Base-by-base conservation (phyloP, 371 early-diverging fungal species). In the Lichtheimia ramosa region DNA sequence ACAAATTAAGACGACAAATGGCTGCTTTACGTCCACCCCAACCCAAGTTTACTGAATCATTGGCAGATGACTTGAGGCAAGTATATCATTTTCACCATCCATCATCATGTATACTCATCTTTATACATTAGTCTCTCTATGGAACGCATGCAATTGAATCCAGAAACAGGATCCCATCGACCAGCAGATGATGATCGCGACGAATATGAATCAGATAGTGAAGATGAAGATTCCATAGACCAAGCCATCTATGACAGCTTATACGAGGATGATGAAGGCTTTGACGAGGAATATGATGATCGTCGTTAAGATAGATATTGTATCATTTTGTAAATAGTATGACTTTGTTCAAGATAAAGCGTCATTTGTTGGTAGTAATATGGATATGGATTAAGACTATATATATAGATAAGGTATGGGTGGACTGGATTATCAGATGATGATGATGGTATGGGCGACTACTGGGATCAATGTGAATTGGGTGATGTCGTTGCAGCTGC, bases 211-310 rank as follows among this genome's bases (percentile, higher is more conserved):
- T 57, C 60, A 15, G 64, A 68, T 18, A 66, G 66, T 10, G 65
- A 58, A 3, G 53, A 61, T 5, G 56, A 61, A 13, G 59, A 59
- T 42, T 58, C 65, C 5, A 59, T 64, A 40, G 68, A 61, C 43
- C 63, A 65, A 40, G 64, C 62, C 12, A 28, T 59, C n/a, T 59
- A 62, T 62, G 56, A 55, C 53, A 48, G 54, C 23, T 25, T 61
- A 40, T 67, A 61, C 42, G 73, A 61, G 27, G 72, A 74, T 25
- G 75, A 75, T 55, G 75, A 75, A 55, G 75, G 72, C 1, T 75
- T 67, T 54, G 73, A 73, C 5, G 75, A 74, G 48, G 73, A 69
- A 34, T 34, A 34, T 2, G 34, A 34, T 10, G 34, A 34, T 34
- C 34, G 34, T 34, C 34, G 34, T 34, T 34, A 34, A 34, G 6